A percentile compares a stretch with the other conserved stretches of the same genome.
Conservation (phyloP, 202 grass and related monocot species). For the Eragrostis tef region DNA sequence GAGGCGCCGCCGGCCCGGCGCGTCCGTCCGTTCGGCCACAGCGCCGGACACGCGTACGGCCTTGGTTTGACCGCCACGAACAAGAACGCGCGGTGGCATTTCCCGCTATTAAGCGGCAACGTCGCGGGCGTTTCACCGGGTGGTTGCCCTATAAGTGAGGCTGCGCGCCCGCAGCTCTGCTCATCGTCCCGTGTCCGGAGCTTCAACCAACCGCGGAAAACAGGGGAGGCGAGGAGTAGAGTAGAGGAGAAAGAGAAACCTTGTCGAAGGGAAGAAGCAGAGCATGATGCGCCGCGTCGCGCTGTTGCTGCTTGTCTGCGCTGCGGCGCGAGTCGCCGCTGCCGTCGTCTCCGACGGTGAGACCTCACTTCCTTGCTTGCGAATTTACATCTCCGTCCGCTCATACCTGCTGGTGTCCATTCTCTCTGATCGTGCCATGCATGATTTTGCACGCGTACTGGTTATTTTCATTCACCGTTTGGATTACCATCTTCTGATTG, state of each 20-base stretch:
- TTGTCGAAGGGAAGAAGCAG: neutral
- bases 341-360: conserved; percentile 74
- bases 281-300: conserved; percentile 44
- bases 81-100: neutral
- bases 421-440: neutral
- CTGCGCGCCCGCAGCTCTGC: neutral
- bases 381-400: neutral
- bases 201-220: neutral
- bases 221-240: too few relatives aligned
- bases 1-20: neutral
- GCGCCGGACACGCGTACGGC: conserved; percentile 17
- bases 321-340: conserved; percentile 41
- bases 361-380: neutral
- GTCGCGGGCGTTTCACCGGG: neutral
- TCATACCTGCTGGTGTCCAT: neutral
- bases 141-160: conserved; percentile 30
- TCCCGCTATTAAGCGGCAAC: neutral
- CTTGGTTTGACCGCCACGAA: neutral
- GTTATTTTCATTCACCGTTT: neutral
- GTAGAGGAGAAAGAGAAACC: too few relatives aligned
- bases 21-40: neutral
- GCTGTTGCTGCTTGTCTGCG: conserved; percentile 51
- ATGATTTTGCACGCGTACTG: neutral
- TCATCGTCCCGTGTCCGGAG: neutral
- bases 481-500: too few relatives aligned